phyloP scores from a whole-genome alignment of 176 grass and related monocot genomes.

The Coix lacrymajobi region DNA sequence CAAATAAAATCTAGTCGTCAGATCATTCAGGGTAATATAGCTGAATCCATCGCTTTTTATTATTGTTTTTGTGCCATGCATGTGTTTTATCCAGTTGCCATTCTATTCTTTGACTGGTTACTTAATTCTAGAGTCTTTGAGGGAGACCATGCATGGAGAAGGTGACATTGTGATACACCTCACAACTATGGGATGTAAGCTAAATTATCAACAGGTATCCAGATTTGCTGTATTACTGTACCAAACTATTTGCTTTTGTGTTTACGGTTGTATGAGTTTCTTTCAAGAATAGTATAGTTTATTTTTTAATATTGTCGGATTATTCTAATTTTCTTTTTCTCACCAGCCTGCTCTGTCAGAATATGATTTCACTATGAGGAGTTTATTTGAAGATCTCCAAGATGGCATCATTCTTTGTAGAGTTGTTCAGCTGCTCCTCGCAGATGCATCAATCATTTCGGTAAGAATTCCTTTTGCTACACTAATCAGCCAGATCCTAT shows the following conservation, averaged over 20 bases:
- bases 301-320: background rate
- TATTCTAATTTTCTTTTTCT: constrained; percentile 28
- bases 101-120: constrained; percentile 13
- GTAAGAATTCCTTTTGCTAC: constrained; percentile 17
- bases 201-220: constrained; percentile 63
- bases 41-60: background rate
- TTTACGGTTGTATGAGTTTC: background rate
- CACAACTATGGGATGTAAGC: constrained; percentile 41
- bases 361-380: constrained; percentile 55
- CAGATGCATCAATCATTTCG: constrained; percentile 46
- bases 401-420: constrained; percentile 65
- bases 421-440: constrained; percentile 52
- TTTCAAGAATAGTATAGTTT: background rate
- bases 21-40: constrained; percentile 45
- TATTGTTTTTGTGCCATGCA: background rate
- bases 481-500: background rate
- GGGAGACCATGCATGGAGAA: constrained; percentile 67
- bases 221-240: background rate
- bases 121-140: constrained; percentile 54
- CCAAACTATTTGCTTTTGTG: constrained; percentile 4
- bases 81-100: background rate
- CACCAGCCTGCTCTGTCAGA: constrained; percentile 49
- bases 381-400: constrained; percentile 65
- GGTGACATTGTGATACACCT: constrained; percentile 66
- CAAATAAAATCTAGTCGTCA: constrained; percentile 62